Base-by-base conservation (phyloP, 1,284 basidiomycete genomes). In the Leccinum griseonigrum region DNA sequence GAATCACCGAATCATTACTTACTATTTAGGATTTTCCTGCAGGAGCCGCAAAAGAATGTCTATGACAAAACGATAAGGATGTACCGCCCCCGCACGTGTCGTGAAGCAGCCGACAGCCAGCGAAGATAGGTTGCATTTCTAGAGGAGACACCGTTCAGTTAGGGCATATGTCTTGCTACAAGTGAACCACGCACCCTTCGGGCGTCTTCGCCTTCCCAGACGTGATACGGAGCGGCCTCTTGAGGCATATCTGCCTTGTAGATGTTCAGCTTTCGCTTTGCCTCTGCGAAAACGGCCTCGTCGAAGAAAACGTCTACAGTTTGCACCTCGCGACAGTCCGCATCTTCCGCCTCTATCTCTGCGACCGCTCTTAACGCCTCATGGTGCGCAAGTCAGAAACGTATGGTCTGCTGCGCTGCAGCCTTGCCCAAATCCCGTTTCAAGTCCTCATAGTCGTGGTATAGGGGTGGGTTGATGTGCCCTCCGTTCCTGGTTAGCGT, bases 381-480 rank as follows among this genome's bases (percentile, higher is more conserved):
- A 3, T 86, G 71, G 68, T 91, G 89, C 8, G 83, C 78, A 1
- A 83, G 74, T 10, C 87, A 79, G 66, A 91, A 89, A 16, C 79
- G 78, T 13, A 90, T 79, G 52, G 89, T 83, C 60, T 80, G 74
- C 67, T 80, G 76, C 0, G 89, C 86, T 28, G 73, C 70, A 8
- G 76, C 70, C 14, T 70, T 65, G 3, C 88, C 88, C 63, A 81
- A 71, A 34, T 69, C 64, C 59, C 76, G 70, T 68, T 83, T 85
- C 36, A 89, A 72, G n/a, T 75, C 67, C 1, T 68, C 64, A 66
- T 89, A 88, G 63, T 88, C 86, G 40, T 83, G 81, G 65, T 85
- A 90, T 2, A 87, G 70, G 3, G 81, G 76, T 1, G 88, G 85
- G 26, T 83, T 86, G 55, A 88, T 82, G 67, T 91, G 89, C 0